Conservation (phyloP, 1,139 yeast species). For the Zygoascus meyerae region DNA sequence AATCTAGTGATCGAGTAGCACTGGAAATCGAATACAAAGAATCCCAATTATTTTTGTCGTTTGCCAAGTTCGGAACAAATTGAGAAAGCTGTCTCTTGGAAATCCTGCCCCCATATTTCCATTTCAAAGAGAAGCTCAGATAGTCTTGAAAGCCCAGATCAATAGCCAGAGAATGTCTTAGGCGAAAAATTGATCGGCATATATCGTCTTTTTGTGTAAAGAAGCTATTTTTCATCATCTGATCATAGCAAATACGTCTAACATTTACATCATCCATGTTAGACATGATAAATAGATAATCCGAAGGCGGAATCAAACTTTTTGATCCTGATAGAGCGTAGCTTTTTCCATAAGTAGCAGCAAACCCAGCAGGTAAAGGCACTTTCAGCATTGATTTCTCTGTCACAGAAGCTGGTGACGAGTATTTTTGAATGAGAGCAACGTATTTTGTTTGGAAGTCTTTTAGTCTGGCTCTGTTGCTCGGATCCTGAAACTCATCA, state of each 20-base stretch:
- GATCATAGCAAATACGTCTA: constrained; percentile 5
- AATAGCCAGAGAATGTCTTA: constrained; percentile 1
- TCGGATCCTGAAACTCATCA: not conserved
- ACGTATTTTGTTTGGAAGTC: not conserved
- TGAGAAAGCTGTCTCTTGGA: not conserved
- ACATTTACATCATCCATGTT: not conserved
- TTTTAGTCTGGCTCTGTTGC: not conserved
- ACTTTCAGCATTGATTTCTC: not conserved
- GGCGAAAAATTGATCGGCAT: not conserved
- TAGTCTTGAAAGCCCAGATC: constrained; percentile 1
- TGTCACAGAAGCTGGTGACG: not conserved
- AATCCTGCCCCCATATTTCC: not conserved
- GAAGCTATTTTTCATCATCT: constrained; percentile 4
- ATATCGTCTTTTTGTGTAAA: constrained; percentile 2
- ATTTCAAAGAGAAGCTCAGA: not conserved
- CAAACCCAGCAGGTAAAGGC: not conserved
- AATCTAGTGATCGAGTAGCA: not conserved
- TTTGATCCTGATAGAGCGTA: no score
- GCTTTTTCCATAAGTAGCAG: not conserved
- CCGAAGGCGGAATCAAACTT: constrained; percentile 1
- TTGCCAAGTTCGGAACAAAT: not conserved
- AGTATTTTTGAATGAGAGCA: not conserved
- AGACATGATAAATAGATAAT: constrained; percentile 3
- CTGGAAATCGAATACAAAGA: not conserved
- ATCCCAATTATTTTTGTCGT: constrained; percentile 4